These are phyloP conservation scores for Castanea crenata DNA, from an alignment of 306 rosid species.

Conservation along the genomic window DNA sequence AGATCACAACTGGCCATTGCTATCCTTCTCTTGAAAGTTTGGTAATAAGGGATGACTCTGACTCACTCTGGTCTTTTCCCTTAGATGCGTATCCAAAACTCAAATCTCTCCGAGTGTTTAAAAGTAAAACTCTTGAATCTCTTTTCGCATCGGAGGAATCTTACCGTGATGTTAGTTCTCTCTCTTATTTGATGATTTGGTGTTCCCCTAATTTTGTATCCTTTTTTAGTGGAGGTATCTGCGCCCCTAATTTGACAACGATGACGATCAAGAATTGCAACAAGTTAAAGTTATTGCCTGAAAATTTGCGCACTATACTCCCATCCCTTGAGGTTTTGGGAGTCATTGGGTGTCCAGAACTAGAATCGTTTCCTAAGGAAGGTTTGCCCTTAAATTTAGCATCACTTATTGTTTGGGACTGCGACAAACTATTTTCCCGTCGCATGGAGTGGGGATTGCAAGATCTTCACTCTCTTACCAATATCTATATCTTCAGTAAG, in stretches of 20 bases:
- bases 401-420: not conserved
- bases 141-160: too few relatives aligned
- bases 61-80: constrained; percentile 28
- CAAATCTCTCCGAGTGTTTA: rapidly evolving
- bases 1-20: constrained; percentile 17
- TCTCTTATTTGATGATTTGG: rapidly evolving
- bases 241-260: too few relatives aligned
- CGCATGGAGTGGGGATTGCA: constrained; percentile 4
- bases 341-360: constrained; percentile 4
- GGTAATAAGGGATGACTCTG: not conserved
- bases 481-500: rapidly evolving
- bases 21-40: not conserved
- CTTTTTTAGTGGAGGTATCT: too few relatives aligned
- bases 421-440: constrained; percentile 18
- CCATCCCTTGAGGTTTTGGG: too few relatives aligned
- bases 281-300: not conserved
- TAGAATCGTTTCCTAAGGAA: constrained; percentile 16
- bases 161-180: too few relatives aligned
- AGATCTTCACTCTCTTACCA: too few relatives aligned
- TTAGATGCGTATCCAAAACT: not conserved
- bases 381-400: constrained; percentile 10
- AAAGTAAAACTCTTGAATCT: too few relatives aligned
- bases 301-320: too few relatives aligned
- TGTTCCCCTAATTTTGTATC: too few relatives aligned
- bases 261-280: rapidly evolving